phyloP scores from a whole-genome alignment of 257 asterid genomes.

The Orobanche coerulescens region DNA sequence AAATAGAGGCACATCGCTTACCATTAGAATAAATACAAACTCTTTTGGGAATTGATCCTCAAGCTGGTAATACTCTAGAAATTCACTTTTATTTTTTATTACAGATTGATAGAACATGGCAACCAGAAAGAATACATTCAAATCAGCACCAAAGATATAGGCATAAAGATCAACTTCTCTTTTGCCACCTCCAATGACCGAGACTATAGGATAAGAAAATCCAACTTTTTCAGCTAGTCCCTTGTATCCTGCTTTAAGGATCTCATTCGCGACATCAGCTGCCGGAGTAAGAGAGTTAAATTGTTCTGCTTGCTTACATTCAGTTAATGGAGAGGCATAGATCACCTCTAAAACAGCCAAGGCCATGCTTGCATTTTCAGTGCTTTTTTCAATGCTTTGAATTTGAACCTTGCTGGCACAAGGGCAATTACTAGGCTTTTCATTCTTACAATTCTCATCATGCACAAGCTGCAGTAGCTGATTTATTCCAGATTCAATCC shows the following conservation, averaged over 20 bases:
- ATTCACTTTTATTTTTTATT: conserved; percentile 75
- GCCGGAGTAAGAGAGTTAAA: conserved; percentile 94
- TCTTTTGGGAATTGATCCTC: conserved; percentile 99
- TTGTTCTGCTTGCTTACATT: conserved; percentile 52
- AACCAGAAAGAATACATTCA: conserved; percentile 86
- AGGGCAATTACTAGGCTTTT: conserved; percentile 43
- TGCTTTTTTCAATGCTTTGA: conserved; percentile 85
- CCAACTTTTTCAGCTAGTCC: conserved; percentile 56
- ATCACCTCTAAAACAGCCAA: conserved; percentile 94
- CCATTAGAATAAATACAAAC: conserved; percentile 83
- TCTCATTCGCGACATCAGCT: conserved; percentile 86
- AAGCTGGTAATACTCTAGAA: conserved; percentile 94
- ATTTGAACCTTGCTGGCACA: conserved; percentile 91
- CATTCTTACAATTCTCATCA: conserved; percentile 58
- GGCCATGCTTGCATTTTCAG: conserved; percentile 51
- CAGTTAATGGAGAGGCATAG: conserved; percentile 56
- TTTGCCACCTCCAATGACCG: conserved; percentile 92
- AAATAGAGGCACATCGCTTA: conserved; percentile 26
- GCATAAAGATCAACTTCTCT: conserved; percentile 97
- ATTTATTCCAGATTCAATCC: conserved; percentile 90
- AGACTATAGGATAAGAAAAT: conserved; percentile 66
- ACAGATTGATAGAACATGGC: conserved; percentile 88
- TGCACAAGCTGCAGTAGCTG: conserved; percentile 70
- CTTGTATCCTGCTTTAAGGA: conserved; percentile 46
- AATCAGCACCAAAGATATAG: conserved; percentile 88